These are phyloP conservation scores for Aspergillus sp. DNA, from an alignment of 2,329 filamentous ascomycete species.

Conservation along the genomic window DNA sequence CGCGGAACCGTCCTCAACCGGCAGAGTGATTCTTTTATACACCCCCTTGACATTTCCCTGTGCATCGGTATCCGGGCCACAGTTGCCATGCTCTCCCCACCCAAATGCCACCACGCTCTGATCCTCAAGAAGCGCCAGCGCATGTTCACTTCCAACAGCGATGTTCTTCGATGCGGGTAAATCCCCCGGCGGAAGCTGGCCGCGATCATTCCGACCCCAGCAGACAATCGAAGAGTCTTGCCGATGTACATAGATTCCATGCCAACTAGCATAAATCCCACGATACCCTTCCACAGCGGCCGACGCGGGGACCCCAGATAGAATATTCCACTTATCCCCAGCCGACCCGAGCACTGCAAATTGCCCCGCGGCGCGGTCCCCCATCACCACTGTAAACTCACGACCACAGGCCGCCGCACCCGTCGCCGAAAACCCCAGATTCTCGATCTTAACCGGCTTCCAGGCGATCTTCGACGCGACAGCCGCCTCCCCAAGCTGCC, in stretches of 20 bases:
- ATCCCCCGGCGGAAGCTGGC: slow-evolving; percentile 67
- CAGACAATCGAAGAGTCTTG: slow-evolving; percentile 60
- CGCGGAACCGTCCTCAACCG: slow-evolving; percentile 50
- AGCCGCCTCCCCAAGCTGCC: slow-evolving; percentile 68
- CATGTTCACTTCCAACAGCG: slow-evolving; percentile 88
- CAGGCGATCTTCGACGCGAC: slow-evolving; percentile 51
- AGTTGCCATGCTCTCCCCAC: slow-evolving; percentile 98
- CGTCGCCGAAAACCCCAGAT: slow-evolving; percentile 59
- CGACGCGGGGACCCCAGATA: slow-evolving; percentile 54
- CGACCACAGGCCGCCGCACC: slow-evolving; percentile 70
- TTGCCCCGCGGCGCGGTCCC: slow-evolving; percentile 54
- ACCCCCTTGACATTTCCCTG: slow-evolving; percentile 67
- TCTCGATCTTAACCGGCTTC: slow-evolving; percentile 61
- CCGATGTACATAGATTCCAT: slow-evolving; percentile 70
- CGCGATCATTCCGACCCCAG: slow-evolving; percentile 85
- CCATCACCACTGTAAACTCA: slow-evolving; percentile 77
- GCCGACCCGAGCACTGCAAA: slow-evolving; percentile 66
- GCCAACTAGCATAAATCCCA: slow-evolving; percentile 76
- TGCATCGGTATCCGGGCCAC: slow-evolving; percentile 65
- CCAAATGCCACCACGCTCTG: slow-evolving; percentile 81
- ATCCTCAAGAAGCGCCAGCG: slow-evolving; percentile 66
- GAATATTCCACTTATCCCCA: slow-evolving; percentile 64
- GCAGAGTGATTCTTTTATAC: slow-evolving; percentile 66
- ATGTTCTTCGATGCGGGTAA: slow-evolving; percentile 62
- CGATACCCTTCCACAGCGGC: slow-evolving; percentile 54